Percentiles rank a stretch among this genome's conserved stretches.
Conservation (phyloP, 768 basidiomycete species). For the Macrolepiota fuliginosa region DNA sequence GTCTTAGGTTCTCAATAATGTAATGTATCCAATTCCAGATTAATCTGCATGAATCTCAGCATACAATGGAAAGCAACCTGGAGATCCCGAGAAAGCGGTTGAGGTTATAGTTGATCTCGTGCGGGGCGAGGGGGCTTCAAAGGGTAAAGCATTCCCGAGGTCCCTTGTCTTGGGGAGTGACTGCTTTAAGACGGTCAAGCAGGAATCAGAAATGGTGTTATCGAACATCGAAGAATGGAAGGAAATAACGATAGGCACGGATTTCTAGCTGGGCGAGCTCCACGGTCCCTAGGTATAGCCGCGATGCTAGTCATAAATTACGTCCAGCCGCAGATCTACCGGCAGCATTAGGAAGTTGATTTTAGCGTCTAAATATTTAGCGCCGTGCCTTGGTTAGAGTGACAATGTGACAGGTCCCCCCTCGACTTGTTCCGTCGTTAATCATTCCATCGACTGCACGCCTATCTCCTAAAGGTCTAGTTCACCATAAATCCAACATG, state of each 20-base stretch:
- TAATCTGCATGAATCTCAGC: conserved; percentile 17
- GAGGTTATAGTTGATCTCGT: conserved; percentile 31
- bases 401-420: no score
- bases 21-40: background rate
- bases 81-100: conserved; percentile 34
- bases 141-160: conserved; percentile 29
- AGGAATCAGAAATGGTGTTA: conserved; percentile 16
- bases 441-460: no score
- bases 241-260: conserved; percentile 24
- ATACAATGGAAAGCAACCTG: conserved; percentile 33
- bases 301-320: no score
- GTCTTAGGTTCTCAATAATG: background rate
- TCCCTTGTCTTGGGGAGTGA: conserved; percentile 29
- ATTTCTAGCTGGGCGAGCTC: conserved; percentile 12
- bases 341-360: no score
- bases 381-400: no score
- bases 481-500: no score
- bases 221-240: conserved; percentile 30
- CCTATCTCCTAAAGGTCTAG: no score
- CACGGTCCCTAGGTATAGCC: background rate
- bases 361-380: no score
- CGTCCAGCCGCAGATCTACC: no score
- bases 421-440: no score
- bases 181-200: conserved; percentile 22
- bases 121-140: conserved; percentile 26